These are phyloP conservation scores for Collariella sp. DNA, from an alignment of 495 filamentous ascomycete genomes.

Conservation along the genomic window DNA sequence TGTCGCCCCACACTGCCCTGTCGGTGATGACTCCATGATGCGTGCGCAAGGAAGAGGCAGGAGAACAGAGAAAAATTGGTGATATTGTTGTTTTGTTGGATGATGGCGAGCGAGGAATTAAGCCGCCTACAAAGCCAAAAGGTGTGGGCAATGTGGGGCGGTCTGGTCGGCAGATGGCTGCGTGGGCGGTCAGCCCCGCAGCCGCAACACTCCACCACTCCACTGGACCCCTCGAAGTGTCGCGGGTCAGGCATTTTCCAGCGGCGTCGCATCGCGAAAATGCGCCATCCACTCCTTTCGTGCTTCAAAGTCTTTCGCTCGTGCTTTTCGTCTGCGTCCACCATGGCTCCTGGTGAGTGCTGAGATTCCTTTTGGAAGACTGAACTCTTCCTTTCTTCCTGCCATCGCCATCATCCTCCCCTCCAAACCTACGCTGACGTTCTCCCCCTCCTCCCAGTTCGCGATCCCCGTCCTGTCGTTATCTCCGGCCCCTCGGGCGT, in stretches of 20 bases:
- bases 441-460: constrained; percentile 8
- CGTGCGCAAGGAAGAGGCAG: too few species aligned
- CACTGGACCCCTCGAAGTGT: neutral
- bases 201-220: neutral
- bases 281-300: constrained; percentile 8
- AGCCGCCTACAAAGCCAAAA: too few species aligned
- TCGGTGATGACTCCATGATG: too few species aligned
- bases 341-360: constrained; percentile 41
- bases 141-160: too few species aligned
- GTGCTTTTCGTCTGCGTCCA: constrained; percentile 13
- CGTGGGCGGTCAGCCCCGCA: too few species aligned
- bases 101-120: too few species aligned
- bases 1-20: too few species aligned
- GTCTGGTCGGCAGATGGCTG: too few species aligned
- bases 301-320: constrained; percentile 11
- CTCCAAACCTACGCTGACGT: neutral
- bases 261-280: neutral
- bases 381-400: neutral
- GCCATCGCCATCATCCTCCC: neutral
- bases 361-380: constrained; percentile 1
- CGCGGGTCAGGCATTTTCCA: neutral
- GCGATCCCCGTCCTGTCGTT: constrained; percentile 56
- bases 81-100: too few species aligned
- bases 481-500: constrained; percentile 80
- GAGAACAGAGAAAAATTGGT: too few species aligned